Conservation (phyloP, 208 protist genomes). For the Trypanosoma conorhini region DNA sequence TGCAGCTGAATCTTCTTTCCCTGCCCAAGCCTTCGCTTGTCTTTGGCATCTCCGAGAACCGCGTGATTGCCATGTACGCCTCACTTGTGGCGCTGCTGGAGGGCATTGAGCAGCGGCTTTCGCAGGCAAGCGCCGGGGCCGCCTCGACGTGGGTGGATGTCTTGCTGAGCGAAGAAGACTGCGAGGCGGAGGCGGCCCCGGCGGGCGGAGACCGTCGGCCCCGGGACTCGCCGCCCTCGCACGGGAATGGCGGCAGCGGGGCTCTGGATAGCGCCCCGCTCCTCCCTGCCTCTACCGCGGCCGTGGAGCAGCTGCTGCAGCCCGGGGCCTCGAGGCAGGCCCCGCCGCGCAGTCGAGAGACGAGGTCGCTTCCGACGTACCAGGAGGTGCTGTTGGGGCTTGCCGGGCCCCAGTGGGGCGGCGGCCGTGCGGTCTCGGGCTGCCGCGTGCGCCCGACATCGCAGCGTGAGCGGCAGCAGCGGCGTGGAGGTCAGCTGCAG, state of each 20-base stretch:
- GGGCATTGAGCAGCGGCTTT: slow-evolving; percentile 34
- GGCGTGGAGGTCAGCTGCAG: not conserved
- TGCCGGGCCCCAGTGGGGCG: not conserved
- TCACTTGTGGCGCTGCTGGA: slow-evolving; percentile 68
- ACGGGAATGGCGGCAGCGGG: not conserved
- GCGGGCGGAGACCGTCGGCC: not conserved
- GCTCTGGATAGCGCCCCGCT: not conserved
- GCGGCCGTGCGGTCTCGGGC: not conserved
- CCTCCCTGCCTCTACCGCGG: slow-evolving; percentile 20
- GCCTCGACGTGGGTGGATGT: slow-evolving; percentile 18
- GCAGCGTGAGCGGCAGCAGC: slow-evolving; percentile 17
- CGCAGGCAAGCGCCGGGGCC: not conserved
- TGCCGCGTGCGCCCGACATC: not conserved
- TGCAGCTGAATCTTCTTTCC: slow-evolving; percentile 58
- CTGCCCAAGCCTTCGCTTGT: slow-evolving; percentile 58
- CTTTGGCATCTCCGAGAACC: slow-evolving; percentile 65
- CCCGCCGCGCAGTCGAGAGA: not conserved
- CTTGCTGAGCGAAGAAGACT: slow-evolving; percentile 11
- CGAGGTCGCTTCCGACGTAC: slow-evolving; percentile 6
- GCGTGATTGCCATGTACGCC: slow-evolving; percentile 71
- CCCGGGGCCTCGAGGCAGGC: not conserved
- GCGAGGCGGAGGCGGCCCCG: not conserved
- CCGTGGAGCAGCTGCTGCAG: slow-evolving; percentile 10
- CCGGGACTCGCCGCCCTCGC: not conserved
- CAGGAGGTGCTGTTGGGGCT: slow-evolving; percentile 18